phyloP scores from a whole-genome alignment of 2,329 filamentous ascomycete species.

The Nakataea oryzae region DNA sequence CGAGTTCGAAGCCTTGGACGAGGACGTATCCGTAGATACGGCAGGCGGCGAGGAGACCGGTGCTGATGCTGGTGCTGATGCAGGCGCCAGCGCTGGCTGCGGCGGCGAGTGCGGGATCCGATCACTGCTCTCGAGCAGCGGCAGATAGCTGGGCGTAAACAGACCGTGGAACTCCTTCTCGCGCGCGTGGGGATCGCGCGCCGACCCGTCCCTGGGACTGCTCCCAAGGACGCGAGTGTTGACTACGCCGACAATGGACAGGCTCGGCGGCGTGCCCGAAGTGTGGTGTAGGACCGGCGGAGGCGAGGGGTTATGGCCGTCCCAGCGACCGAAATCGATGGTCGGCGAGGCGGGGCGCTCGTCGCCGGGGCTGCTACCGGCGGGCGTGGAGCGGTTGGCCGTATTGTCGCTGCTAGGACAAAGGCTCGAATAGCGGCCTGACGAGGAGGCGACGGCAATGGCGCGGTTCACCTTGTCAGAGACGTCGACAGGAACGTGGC shows the following conservation, averaged over 20 bases:
- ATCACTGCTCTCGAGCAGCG: constrained; percentile 41
- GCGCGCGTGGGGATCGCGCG: constrained; percentile 37
- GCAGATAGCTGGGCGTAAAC: constrained; percentile 53
- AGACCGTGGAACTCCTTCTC: constrained; percentile 51
- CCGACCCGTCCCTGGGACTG: not conserved
- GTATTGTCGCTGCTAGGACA: constrained; percentile 13
- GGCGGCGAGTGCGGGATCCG: constrained; percentile 12
- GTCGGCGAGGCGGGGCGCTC: constrained; percentile 7
- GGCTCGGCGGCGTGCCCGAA: constrained; percentile 20
- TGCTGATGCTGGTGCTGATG: constrained; percentile 4
- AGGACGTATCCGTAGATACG: not conserved
- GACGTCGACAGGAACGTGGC: constrained; percentile 32
- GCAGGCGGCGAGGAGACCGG: not conserved
- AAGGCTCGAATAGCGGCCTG: constrained; percentile 30
- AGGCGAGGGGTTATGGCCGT: constrained; percentile 20
- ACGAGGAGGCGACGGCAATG: constrained; percentile 31
- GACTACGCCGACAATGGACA: constrained; percentile 5
- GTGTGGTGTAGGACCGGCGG: constrained; percentile 28
- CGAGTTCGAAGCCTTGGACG: constrained; percentile 4
- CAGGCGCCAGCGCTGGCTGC: constrained; percentile 6
- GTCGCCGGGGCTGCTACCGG: constrained; percentile 7
- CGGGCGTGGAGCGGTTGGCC: constrained; percentile 5
- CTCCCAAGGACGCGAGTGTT: not conserved
- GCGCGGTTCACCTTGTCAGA: constrained; percentile 33
- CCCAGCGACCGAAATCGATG: constrained; percentile 8